Base-by-base conservation (phyloP, 192 early-diverging fungal genomes). In the Funneliformis mosseae region DNA sequence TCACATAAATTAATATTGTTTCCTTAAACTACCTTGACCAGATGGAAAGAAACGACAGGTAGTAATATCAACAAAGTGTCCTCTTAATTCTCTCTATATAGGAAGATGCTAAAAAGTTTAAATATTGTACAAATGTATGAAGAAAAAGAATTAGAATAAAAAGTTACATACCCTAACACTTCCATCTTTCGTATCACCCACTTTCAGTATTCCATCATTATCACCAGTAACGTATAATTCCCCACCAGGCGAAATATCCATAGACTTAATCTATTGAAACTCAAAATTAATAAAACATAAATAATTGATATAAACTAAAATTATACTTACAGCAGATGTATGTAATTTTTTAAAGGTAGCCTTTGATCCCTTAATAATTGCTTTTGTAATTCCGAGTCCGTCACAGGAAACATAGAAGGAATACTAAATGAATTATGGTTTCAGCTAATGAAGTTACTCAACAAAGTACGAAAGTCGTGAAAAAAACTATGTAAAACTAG, bases 21-120 rank as follows among this genome's bases (percentile, higher is more conserved):
- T n/a, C 8, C 18, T 16, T 8, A 48, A 4, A 74, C 41, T 85
- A 85, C 87, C 89, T 91, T 93, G 91, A 25, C 91, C 92, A 4
- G 92, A 93, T 7, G 94, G 94, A 74, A 95, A 95, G 83, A 95
- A 93, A 64, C 83, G 84, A 68, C 89, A 88, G 16, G 88, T 85
- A 39, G 88, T 92, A 59, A 93, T 81, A 78, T 94, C 93, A 45
- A 89, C 90, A 28, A 92, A 16, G 72, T 95, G 94, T 1, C 91
- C 94, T 48, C 77, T 84, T n/a, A 92, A 82, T 48, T 82, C 82
- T 81, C 84, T 68, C 88, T 89, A 76, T 43, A 74, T 50, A 43
- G 38, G 23, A 45, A 46, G 3, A 67, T 43, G 21, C n/a, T n/a
- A n/a, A n/a, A n/a, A n/a, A n/a, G 11, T 61, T 28, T 2, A 42